A percentile compares a stretch with the other conserved stretches of the same genome.
phyloP scores from a whole-genome alignment of 805 yeast genomes.

The Pichia cabralensis region DNA sequence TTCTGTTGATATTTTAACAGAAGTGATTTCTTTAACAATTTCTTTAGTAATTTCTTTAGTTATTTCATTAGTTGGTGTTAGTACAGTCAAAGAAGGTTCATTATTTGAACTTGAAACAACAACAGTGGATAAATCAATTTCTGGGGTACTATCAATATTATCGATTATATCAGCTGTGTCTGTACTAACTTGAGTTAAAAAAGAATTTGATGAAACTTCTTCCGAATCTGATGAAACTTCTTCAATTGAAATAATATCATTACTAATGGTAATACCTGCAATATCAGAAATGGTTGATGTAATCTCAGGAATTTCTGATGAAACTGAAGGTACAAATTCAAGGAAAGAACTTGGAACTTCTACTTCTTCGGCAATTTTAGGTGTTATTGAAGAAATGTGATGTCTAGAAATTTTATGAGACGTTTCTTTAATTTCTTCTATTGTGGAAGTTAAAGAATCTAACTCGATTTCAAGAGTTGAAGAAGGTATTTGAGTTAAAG shows the following conservation, averaged over 20 bases:
- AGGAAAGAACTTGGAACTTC: no score
- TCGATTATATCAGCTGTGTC: no score
- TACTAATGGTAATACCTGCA: constrained; percentile 3
- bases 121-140: not conserved
- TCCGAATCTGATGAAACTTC: constrained; percentile 1
- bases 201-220: not conserved
- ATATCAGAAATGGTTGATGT: not conserved
- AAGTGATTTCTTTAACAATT: constrained; percentile 8
- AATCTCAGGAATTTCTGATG: not conserved
- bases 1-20: constrained; percentile 7
- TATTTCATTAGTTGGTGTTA: constrained; percentile 1
- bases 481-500: no score
- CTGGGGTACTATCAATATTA: not conserved
- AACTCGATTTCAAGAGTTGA: no score
- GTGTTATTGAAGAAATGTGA: not conserved
- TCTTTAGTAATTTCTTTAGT: constrained; percentile 7
- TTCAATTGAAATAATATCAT: constrained; percentile 4
- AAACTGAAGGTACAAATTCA: not conserved
- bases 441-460: constrained; percentile 4
- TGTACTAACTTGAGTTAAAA: not conserved
- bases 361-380: no score
- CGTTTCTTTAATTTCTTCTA: no score
- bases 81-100: not conserved
- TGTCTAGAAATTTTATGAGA: no score
- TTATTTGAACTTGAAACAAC: not conserved